These are phyloP conservation scores for Lolium multiflorum DNA, from an alignment of 176 grass and related monocot genomes.

Conservation along the genomic window DNA sequence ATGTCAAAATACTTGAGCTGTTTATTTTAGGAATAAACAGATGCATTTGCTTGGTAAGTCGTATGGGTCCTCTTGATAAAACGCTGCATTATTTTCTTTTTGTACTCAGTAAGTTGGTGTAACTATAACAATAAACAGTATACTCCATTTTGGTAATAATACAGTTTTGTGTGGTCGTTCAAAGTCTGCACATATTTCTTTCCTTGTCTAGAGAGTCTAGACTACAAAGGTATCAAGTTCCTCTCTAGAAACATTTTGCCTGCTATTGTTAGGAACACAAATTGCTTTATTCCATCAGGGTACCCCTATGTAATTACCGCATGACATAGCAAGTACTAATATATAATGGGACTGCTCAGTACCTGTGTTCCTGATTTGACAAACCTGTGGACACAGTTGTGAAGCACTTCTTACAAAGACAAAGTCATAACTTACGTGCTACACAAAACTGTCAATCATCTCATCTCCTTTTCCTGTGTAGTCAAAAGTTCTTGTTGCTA, in stretches of 20 bases:
- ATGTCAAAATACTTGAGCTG: no score
- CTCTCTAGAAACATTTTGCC: neutral
- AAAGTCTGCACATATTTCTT: neutral
- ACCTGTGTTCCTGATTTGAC: neutral
- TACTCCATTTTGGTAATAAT: neutral
- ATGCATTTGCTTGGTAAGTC: neutral
- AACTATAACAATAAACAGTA: neutral
- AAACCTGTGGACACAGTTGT: neutral
- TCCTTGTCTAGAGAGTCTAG: neutral
- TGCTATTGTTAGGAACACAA: neutral
- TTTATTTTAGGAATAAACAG: neutral
- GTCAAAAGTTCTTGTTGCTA: neutral
- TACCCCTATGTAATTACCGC: neutral
- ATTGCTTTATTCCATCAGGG: neutral
- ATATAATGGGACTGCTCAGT: neutral
- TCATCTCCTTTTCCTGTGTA: slow-evolving; percentile 18
- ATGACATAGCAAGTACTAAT: neutral
- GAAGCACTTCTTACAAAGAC: neutral
- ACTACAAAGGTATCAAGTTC: neutral
- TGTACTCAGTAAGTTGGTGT: neutral
- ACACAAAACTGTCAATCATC: neutral
- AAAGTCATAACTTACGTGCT: neutral
- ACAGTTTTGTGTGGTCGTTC: neutral
- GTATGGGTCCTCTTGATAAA: neutral
- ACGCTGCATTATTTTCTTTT: neutral